Evolutionary conservation across 345 rosid genomes (phyloP), one percentile per base, ranked within the genome.

Genomic region (Citrus sp.): DNA sequence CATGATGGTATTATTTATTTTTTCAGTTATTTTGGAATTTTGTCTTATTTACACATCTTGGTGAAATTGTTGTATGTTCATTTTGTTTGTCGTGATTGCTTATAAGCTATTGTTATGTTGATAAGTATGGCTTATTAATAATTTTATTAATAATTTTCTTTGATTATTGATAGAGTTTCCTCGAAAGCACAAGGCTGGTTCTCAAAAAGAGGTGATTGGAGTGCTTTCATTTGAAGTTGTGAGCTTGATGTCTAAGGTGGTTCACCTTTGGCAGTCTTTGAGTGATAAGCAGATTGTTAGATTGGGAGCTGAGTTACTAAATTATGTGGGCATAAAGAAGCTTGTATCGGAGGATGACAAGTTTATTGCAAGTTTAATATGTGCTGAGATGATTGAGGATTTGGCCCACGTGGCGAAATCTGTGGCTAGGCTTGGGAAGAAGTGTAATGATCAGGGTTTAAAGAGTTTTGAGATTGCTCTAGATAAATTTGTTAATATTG

Each of bases 221-320:
- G 93, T 97, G 60, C 80, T 94, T 80, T 96, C 98, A 1, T 93
- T 93, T 62, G 98, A 97, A 89, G 88, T 91, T 83, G 92, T 98
- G 0, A 91, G 97, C 79, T 82, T 97, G 84, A 85, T 97, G 90
- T 90, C 98, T 0, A 93, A 94, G 80, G 79, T 92, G 67, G 96
- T 93, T 77, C 93, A 97, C 80, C 79, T 97, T 40, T 97, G 99
- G 99, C 97, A 94, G 16, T 88, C 97, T 14, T 80, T 97, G 46
- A 88, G 93, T 67, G 99, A 94, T 80, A 90, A 92, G 87, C 94
- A 93, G 82, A 87, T 97, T 69, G 13, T 75, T 3, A 85, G 87
- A 88, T 87, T 94, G 86, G 89, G 94, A 73, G 89, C 85, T 37
- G 99, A 96, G 85, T 89, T 96, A 9, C 77, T 83, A 0, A 83